Evolutionary conservation across 805 yeast species (phyloP).

Genomic region (Geotrichum ghanense): DNA sequence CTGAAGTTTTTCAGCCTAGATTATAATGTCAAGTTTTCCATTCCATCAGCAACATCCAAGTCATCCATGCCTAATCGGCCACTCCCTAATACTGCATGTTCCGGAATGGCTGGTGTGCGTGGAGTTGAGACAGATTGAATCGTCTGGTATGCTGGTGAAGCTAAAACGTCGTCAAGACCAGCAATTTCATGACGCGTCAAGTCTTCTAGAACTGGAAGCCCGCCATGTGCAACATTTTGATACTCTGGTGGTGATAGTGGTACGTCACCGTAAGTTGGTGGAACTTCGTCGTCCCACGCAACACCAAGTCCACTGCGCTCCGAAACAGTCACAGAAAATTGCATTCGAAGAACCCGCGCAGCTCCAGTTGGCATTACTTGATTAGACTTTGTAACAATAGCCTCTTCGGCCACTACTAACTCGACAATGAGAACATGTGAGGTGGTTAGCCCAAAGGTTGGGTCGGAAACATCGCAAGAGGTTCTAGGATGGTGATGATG

Average conservation of each 20-base stretch:
- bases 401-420: conserved; percentile 89
- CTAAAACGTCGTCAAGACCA: background rate
- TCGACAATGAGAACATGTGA: conserved; percentile 72
- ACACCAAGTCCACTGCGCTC: conserved; percentile 93
- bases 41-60: background rate
- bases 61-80: background rate
- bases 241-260: conserved; percentile 85
- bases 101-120: background rate
- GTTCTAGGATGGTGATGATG: conserved; percentile 33
- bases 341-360: conserved; percentile 91
- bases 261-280: conserved; percentile 88
- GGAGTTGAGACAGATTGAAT: background rate
- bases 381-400: conserved; percentile 17
- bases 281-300: conserved; percentile 98
- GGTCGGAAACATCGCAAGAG: conserved; percentile 74
- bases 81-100: background rate
- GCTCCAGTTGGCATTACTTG: conserved; percentile 60
- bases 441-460: conserved; percentile 65
- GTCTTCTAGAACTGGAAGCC: conserved; percentile 18
- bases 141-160: background rate
- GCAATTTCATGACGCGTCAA: background rate
- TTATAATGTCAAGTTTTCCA: background rate
- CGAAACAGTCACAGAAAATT: conserved; percentile 69
- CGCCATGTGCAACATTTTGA: conserved; percentile 21
- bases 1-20: no score